Conservation (phyloP, 2,329 filamentous ascomycete genomes). For the Nakataea oryzae region DNA sequence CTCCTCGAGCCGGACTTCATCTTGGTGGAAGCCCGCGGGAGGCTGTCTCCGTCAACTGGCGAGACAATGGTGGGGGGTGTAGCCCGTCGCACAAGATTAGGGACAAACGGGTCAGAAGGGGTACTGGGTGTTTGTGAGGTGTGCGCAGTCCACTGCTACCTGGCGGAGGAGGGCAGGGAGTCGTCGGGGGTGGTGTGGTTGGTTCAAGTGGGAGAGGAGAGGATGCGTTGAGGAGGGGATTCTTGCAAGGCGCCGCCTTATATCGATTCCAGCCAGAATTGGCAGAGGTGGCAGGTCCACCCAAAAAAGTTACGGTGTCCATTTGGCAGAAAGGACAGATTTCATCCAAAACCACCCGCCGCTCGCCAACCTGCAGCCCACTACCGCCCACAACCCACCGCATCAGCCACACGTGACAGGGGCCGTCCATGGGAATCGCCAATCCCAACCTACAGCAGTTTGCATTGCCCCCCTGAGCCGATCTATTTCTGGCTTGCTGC, state of each 20-base stretch:
- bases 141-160: neutral
- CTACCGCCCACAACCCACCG: neutral
- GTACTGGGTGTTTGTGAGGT: neutral
- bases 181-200: neutral
- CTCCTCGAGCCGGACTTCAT: constrained; percentile 13
- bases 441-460: constrained; percentile 13
- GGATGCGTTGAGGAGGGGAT: neutral
- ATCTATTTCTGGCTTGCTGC: neutral
- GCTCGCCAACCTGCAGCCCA: constrained; percentile 1
- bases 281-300: constrained; percentile 7
- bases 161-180: neutral
- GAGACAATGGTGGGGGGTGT: neutral
- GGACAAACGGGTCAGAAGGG: neutral
- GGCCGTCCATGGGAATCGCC: constrained; percentile 8
- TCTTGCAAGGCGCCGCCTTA: neutral
- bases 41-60: neutral
- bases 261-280: neutral
- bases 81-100: neutral
- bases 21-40: neutral
- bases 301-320: constrained; percentile 31
- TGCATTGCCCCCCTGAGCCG: constrained; percentile 8
- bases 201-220: neutral
- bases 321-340: constrained; percentile 37
- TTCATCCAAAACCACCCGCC: constrained; percentile 20
- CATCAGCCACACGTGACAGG: constrained; percentile 21